Evolutionary conservation across 2,329 filamentous ascomycete species (phyloP).

Genomic region (Trichophyton simii): DNA sequence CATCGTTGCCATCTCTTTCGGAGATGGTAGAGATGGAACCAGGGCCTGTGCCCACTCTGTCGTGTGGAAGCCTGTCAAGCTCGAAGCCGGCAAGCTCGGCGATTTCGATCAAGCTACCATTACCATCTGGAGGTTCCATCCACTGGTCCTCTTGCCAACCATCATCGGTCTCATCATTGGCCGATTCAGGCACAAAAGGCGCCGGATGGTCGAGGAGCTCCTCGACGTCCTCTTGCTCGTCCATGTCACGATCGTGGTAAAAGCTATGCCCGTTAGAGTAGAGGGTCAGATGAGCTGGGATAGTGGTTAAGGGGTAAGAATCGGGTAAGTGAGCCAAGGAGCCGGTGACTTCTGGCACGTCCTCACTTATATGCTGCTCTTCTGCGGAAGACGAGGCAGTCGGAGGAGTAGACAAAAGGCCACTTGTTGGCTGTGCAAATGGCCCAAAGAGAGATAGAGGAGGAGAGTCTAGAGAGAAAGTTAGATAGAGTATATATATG

Average conservation of each 20-base stretch:
- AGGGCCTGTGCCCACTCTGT: neutral
- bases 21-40: neutral
- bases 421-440: neutral
- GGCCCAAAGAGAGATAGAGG: neutral
- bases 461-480: neutral
- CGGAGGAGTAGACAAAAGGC: neutral
- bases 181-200: neutral
- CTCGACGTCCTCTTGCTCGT: neutral
- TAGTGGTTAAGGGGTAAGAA: no score
- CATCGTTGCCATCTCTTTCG: neutral
- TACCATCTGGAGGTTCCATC: neutral
- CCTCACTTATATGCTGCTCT: neutral
- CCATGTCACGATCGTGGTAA: neutral
- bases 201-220: neutral
- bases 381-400: neutral
- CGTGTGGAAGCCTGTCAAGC: slow-evolving; percentile 5
- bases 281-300: neutral
- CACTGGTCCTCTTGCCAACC: neutral
- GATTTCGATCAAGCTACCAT: slow-evolving; percentile 9
- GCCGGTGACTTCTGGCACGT: no score
- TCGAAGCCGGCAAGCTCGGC: slow-evolving; percentile 8
- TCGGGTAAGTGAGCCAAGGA: no score
- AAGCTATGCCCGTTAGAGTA: neutral
- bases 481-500: neutral
- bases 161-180: slow-evolving; percentile 1